These are phyloP conservation scores for Rhododendron molle DNA, from an alignment of 148 eudicot genomes.

Conservation along the genomic window DNA sequence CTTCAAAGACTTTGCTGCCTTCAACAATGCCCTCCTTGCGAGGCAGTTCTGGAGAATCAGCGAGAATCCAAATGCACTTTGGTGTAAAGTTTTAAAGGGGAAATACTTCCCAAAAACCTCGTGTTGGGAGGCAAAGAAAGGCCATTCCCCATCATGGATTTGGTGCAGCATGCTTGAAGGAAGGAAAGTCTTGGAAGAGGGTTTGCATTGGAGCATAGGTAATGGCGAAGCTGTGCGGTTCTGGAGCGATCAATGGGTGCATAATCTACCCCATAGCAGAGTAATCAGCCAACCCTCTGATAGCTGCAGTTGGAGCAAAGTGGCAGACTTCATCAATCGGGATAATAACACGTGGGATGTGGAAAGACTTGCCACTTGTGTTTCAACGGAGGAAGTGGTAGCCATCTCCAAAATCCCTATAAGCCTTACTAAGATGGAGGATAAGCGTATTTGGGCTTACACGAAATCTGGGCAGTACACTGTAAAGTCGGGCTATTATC, in stretches of 20 bases:
- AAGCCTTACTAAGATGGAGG: fast-evolving
- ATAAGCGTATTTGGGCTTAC: fast-evolving
- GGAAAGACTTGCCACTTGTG: background rate
- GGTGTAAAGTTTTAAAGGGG: background rate
- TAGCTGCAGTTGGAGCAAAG: background rate
- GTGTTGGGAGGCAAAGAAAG: background rate
- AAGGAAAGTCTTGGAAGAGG: no score
- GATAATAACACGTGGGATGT: fast-evolving
- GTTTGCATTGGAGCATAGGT: no score
- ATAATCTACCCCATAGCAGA: background rate
- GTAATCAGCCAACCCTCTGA: fast-evolving
- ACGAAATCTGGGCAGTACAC: background rate
- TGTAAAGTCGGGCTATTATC: background rate
- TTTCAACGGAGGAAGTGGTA: fast-evolving
- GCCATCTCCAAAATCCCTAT: background rate
- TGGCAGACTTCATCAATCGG: no score
- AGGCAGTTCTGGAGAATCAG: background rate
- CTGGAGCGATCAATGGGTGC: background rate
- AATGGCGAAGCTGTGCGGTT: fast-evolving
- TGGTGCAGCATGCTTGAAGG: no score
- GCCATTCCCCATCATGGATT: no score
- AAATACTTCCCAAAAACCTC: background rate
- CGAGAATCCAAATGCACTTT: fast-evolving
- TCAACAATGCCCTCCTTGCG: background rate
- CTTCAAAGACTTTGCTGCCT: background rate